Base-by-base conservation (phyloP, 2,329 filamentous ascomycete species). In the Corinectria fuckeliana region DNA sequence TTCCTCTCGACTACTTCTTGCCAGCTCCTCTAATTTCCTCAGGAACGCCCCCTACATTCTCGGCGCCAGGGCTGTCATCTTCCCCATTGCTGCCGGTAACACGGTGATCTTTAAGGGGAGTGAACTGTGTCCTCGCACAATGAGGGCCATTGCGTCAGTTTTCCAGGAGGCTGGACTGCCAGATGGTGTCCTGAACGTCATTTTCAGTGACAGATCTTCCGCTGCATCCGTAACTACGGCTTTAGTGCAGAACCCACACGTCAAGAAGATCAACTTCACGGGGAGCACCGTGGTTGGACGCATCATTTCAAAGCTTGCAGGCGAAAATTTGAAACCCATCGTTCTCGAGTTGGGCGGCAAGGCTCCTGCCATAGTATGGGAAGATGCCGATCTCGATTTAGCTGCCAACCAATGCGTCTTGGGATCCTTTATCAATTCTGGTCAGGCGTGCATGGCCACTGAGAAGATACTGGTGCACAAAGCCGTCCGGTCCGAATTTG, bases 231-330 rank as follows among this genome's bases (percentile, higher is more conserved):
- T 94, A 28, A 93, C 91, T 0, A 82, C 82, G 25, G 79, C 85
- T 1, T 75, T 95, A 26, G 91, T 96, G 64, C 83, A 85, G 47
- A 81, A 91, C 68, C 85, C 85, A 0, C 79, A 81, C 0, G 78
- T 96, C 56, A 89, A 87, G 73, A 96, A 96, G 78, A 82, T 96
- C 73, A 95, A 92, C 77, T 96, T 96, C 75, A 96, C 92, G 0
- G 92, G 92, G 30, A 90, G 86, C 69, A 93, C 91, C 0, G 74
- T 75, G 0, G 88, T 95, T 0, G 92, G 92, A 1, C 83, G 86
- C 28, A 89, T 92, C 71, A 87, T 96, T 57, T 90, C 86, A 9
- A 80, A 82, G 18, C 81, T 85, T 8, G 90, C 90, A 0, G 92
- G 90, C 25, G 85, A 90, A 71, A 78, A 90, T 67, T 80, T 95